Conservation (phyloP, 257 asterid genomes). For the Solanum etuberosum region DNA sequence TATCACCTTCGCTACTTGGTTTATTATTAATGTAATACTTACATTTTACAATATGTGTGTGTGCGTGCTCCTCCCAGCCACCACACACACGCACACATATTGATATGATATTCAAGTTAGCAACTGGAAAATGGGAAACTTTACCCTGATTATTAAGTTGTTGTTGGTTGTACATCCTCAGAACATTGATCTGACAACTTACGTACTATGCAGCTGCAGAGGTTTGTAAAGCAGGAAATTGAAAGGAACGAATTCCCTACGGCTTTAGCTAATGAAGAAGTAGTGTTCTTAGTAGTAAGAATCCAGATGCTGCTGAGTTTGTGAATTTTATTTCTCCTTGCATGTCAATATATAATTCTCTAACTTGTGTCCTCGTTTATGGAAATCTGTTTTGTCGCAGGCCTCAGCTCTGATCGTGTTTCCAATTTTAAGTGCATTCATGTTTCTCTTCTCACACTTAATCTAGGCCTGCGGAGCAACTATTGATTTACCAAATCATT, state of each 20-base stretch:
- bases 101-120: background rate
- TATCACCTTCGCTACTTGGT: background rate
- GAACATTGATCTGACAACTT: background rate
- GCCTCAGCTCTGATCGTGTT: slow-evolving; percentile 58
- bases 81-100: background rate
- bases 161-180: background rate
- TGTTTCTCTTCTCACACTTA: slow-evolving; percentile 33
- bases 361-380: background rate
- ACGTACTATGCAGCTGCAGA: slow-evolving; percentile 41
- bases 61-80: background rate
- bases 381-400: slow-evolving; percentile 27
- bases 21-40: background rate
- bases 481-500: background rate
- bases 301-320: background rate
- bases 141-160: background rate
- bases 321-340: background rate
- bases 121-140: background rate
- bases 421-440: slow-evolving; percentile 45
- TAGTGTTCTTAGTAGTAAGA: slow-evolving; percentile 62
- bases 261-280: slow-evolving; percentile 63
- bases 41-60: too few relatives aligned
- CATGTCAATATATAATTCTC: background rate
- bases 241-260: slow-evolving; percentile 41
- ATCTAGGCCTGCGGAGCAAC: slow-evolving; percentile 15
- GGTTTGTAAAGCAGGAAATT: slow-evolving; percentile 40